A percentile compares a stretch with the other conserved stretches of the same genome.
Evolutionary conservation across 2,329 filamentous ascomycete genomes (phyloP).

Genomic region (Xylogone sp.): DNA sequence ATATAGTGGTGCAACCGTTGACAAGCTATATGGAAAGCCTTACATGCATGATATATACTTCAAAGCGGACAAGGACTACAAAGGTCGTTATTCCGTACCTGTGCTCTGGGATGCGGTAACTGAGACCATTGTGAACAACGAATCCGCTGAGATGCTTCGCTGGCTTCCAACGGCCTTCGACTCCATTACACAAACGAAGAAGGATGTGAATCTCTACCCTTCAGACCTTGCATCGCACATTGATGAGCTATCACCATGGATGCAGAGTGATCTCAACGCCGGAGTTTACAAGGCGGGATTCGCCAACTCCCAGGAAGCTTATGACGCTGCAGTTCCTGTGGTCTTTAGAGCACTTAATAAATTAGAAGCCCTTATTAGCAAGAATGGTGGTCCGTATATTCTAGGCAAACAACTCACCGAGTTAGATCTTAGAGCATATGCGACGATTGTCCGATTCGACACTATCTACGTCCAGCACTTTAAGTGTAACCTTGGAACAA

Average conservation of each 20-base stretch:
- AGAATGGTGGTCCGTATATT: conserved; percentile 56
- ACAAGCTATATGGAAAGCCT: conserved; percentile 56
- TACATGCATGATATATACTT: conserved; percentile 66
- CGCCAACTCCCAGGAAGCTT: conserved; percentile 75
- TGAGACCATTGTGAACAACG: conserved; percentile 71
- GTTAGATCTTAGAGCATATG: conserved; percentile 70
- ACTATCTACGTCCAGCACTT: conserved; percentile 64
- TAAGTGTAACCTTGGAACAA: conserved; percentile 50
- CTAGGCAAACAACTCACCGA: conserved; percentile 75
- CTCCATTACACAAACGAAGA: conserved; percentile 54
- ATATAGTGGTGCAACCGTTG: conserved; percentile 56
- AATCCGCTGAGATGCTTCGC: conserved; percentile 74
- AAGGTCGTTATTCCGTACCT: conserved; percentile 64
- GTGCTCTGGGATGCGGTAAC: conserved; percentile 61
- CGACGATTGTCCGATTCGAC: conserved; percentile 62
- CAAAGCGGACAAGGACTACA: conserved; percentile 58
- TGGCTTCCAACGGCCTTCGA: conserved; percentile 79
- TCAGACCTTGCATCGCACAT: conserved; percentile 56
- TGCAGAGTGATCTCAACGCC: conserved; percentile 66
- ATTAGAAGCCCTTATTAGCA: conserved; percentile 64
- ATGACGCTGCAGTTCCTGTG: conserved; percentile 65
- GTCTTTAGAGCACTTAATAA: conserved; percentile 77
- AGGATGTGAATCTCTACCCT: conserved; percentile 63
- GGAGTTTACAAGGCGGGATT: conserved; percentile 75
- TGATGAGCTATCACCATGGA: conserved; percentile 75